Base-by-base conservation (phyloP, 805 yeast species). In the Yamadazyma olivae region DNA sequence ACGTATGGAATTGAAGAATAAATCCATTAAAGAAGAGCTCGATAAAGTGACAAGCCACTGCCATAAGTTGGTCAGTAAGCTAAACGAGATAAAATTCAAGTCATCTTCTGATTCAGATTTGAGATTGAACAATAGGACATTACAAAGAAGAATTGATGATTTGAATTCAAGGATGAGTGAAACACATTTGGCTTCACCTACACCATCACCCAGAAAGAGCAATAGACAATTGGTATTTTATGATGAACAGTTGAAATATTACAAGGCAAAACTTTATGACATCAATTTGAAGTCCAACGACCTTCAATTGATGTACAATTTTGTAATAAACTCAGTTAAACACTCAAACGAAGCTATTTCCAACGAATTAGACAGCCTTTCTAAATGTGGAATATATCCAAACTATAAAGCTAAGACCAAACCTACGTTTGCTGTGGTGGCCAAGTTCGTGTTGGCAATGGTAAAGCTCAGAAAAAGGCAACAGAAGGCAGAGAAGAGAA, bases 201-300 rank as follows among this genome's bases (percentile, higher is more conserved):
- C 19, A 8, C 26, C 22, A 17, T 14, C 26, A 12, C n/a, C n/a
- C n/a, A 24, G 25, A 20, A 25, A 16, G 20, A 15, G 9, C 14
- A 17, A 16, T 27, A 33, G 10, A 15, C 25, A 15, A 9, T 14
- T 13, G 12, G 6, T 17, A 7, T 9, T 17, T 12, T 32, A 31
- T 22, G 64, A 64, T 30, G 59, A 60, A 32, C 75, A 75, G 49
- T 54, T 66, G 41, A 67, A 67, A 22, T 64, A 71, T 37, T 71
- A 67, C 51, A 67, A 59, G 44, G 68, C 77, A 35, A 73, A 69
- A 45, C 56, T 74, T 31, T 66, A 67, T 30, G 78, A 76, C 38
- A 51, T 67, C 35, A 58, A 63, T 32, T 30, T 59, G 36, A 54
- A 48, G 32, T 51, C 58, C 31, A 59, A 62, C 32, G 69, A 65